These are phyloP conservation scores for Naganishia cerealis DNA, from an alignment of 1,284 basidiomycete species.

Conservation along the genomic window DNA sequence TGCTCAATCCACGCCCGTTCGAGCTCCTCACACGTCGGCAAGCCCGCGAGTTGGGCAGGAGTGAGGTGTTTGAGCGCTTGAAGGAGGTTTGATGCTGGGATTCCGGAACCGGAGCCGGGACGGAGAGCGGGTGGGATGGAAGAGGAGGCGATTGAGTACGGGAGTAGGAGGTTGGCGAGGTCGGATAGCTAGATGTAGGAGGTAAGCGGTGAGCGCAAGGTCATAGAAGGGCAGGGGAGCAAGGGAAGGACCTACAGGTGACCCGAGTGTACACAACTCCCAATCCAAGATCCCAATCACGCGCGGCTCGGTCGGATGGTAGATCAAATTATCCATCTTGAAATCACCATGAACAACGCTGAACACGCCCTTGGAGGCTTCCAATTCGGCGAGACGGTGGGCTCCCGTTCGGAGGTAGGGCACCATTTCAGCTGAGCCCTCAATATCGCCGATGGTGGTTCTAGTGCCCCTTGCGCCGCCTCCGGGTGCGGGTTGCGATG, in stretches of 20 bases:
- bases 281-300: conserved; percentile 95
- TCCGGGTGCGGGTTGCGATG: conserved; percentile 56
- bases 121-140: conserved; percentile 36
- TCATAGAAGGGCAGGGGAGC: neutral
- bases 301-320: conserved; percentile 76
- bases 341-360: conserved; percentile 84
- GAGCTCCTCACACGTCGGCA: conserved; percentile 64
- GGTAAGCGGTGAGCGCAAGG: neutral
- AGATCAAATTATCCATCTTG: conserved; percentile 93
- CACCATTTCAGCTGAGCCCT: conserved; percentile 70
- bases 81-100: conserved; percentile 29
- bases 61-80: conserved; percentile 66
- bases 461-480: conserved; percentile 38
- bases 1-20: conserved; percentile 58
- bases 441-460: conserved; percentile 46
- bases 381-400: conserved; percentile 70
- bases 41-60: conserved; percentile 62
- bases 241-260: conserved; percentile 60
- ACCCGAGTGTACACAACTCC: conserved; percentile 91
- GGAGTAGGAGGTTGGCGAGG: conserved; percentile 81
- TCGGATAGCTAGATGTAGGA: conserved; percentile 73
- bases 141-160: conserved; percentile 68
- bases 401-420: conserved; percentile 65
- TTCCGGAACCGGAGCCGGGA: conserved; percentile 44
- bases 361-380: conserved; percentile 64